Conservation (phyloP, 2,329 filamentous ascomycete species). For the Daldinia sp. region DNA sequence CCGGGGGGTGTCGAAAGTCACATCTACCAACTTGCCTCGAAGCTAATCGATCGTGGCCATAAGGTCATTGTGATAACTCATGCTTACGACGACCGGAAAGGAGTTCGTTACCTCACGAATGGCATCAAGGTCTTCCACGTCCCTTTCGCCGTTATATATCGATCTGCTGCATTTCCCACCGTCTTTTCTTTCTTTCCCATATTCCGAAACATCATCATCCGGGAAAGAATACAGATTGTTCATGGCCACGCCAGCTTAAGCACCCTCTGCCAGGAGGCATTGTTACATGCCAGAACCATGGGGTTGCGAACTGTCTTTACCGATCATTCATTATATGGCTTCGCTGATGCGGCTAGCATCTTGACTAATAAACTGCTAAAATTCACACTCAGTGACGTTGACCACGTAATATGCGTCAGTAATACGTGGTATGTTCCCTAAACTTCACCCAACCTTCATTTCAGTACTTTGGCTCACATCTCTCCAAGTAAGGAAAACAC, state of each 20-base stretch:
- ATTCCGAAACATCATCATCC: constrained; percentile 94
- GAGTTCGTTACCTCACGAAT: constrained; percentile 94
- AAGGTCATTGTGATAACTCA: constrained; percentile 99
- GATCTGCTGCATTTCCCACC: constrained; percentile 90
- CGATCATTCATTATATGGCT: constrained; percentile 96
- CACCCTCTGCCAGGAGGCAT: constrained; percentile 92
- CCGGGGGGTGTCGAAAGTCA: constrained; percentile 97
- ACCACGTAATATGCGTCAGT: constrained; percentile 97
- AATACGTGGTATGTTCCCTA: constrained; percentile 83
- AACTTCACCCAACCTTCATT: not conserved
- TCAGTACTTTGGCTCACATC: constrained; percentile 36
- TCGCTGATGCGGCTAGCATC: constrained; percentile 95
- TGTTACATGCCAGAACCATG: constrained; percentile 95
- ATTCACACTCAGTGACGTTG: constrained; percentile 94
- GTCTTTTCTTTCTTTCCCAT: constrained; percentile 99
- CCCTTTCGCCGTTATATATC: constrained; percentile 94
- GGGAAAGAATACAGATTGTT: constrained; percentile 95
- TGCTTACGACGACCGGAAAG: constrained; percentile 88
- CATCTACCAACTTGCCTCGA: constrained; percentile 96
- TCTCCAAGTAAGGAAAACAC: constrained; percentile 90
- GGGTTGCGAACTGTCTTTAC: constrained; percentile 95
- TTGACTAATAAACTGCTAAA: constrained; percentile 97
- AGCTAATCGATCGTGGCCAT: constrained; percentile 96
- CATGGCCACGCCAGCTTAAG: constrained; percentile 97
- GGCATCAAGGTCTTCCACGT: constrained; percentile 98